Evolutionary conservation across 495 filamentous ascomycete species (phyloP).

Genomic region (Tirmania nivea): DNA sequence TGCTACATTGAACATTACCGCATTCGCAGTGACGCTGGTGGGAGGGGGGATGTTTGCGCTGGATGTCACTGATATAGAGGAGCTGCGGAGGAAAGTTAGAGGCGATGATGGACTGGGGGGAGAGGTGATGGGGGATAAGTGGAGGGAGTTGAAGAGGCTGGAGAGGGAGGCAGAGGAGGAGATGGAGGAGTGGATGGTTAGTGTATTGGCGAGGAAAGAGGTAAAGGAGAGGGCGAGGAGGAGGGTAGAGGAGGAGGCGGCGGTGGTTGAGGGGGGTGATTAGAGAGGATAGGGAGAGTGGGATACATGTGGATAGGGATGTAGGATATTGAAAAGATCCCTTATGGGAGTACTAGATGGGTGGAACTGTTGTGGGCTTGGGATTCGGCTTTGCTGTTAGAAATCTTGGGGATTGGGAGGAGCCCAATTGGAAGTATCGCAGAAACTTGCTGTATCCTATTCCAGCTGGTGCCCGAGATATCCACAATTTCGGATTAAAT

Average conservation of each 20-base stretch:
- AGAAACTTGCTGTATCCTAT: too few relatives aligned
- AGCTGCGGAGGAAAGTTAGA: constrained; percentile 30
- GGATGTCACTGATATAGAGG: constrained; percentile 37
- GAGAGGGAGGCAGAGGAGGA: constrained; percentile 14
- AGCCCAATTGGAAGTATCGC: too few relatives aligned
- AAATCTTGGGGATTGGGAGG: too few relatives aligned
- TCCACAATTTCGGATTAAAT: too few relatives aligned
- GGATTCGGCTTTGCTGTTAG: too few relatives aligned
- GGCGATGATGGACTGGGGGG: constrained; percentile 21
- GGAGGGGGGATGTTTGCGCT: constrained; percentile 35
- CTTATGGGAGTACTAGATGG: too few relatives aligned
- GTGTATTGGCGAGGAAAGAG: constrained; percentile 31
- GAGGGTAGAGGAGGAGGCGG: constrained; percentile 19
- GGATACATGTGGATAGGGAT: too few relatives aligned
- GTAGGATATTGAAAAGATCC: too few relatives aligned
- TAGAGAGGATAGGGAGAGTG: too few relatives aligned
- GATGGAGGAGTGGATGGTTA: constrained; percentile 39
- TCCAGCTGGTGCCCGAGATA: too few relatives aligned
- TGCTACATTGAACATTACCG: constrained; percentile 41
- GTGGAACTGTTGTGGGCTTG: too few relatives aligned
- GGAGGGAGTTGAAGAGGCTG: constrained; percentile 24
- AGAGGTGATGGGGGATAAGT: constrained; percentile 15
- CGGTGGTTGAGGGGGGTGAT: constrained; percentile 10
- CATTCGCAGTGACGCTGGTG: constrained; percentile 32
- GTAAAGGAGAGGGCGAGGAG: constrained; percentile 20